Evolutionary conservation across 306 rosid genomes (phyloP).

Genomic region (Vigna unguiculata): DNA sequence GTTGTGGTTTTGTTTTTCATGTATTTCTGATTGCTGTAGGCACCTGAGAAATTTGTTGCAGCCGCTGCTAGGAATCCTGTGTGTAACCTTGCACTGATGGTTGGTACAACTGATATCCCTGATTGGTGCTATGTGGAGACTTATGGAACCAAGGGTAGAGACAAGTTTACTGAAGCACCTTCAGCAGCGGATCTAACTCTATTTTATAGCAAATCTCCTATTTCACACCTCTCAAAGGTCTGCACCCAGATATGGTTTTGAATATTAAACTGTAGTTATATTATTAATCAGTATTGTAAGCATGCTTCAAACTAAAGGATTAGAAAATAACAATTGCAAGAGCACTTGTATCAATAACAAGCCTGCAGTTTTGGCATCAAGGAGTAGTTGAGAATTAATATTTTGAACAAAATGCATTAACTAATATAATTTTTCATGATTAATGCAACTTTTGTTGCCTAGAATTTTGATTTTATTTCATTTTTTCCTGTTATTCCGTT

Average conservation of each 20-base stretch:
- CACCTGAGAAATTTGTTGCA: conserved; percentile 86
- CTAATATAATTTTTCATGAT: not conserved
- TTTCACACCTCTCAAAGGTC: conserved; percentile 79
- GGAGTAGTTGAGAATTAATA: not conserved
- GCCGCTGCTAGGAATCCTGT: conserved; percentile 86
- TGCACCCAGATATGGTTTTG: conserved; percentile 41
- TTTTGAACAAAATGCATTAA: conserved; percentile 22
- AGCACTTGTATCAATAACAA: not conserved
- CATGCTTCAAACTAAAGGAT: not conserved
- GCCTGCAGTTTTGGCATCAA: conserved; percentile 14
- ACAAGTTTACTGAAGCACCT: conserved; percentile 76
- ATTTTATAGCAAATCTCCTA: conserved; percentile 86
- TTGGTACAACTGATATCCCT: conserved; percentile 87
- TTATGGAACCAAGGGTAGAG: conserved; percentile 63
- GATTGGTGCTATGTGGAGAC: conserved; percentile 90
- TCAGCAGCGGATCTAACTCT: conserved; percentile 66
- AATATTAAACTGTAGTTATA: not conserved
- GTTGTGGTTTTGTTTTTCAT: conserved; percentile 27
- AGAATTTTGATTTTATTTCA: conserved; percentile 18
- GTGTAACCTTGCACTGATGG: conserved; percentile 83
- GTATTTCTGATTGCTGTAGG: conserved; percentile 60
- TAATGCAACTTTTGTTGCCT: conserved; percentile 6
- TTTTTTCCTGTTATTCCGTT: conserved; percentile 12
- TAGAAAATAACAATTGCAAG: conserved; percentile 17
- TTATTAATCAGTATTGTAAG: not conserved